Evolutionary conservation across 202 grass and related monocot species (phyloP).

Genomic region (Dendrocalamus latiflorus): DNA sequence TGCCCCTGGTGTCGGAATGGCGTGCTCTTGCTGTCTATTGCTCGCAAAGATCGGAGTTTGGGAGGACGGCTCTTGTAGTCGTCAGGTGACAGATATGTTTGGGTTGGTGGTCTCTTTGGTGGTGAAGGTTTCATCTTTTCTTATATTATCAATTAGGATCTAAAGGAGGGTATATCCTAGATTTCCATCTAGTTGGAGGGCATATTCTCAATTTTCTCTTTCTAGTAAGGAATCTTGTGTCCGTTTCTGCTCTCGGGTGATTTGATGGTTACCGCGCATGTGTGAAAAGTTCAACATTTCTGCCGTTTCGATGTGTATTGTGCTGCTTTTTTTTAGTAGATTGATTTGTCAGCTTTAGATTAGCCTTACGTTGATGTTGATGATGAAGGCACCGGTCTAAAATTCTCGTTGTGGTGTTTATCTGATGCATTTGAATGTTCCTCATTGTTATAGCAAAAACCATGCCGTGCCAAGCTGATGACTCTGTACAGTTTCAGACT

Average conservation of each 20-base stretch:
- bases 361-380: not conserved
- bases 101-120: too few relatives aligned
- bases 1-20: not conserved
- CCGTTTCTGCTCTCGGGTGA: not conserved
- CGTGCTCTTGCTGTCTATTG: not conserved
- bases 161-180: too few relatives aligned
- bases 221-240: not conserved
- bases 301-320: not conserved
- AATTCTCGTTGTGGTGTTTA: not conserved
- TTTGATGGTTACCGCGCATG: not conserved
- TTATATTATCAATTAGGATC: too few relatives aligned
- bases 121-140: too few relatives aligned
- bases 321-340: not conserved
- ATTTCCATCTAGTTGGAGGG: too few relatives aligned
- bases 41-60: not conserved
- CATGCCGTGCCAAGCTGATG: not conserved
- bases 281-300: not conserved
- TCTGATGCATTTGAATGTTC: slow-evolving; percentile 3
- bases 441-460: not conserved
- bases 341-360: not conserved
- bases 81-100: too few relatives aligned
- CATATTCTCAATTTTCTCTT: too few relatives aligned
- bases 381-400: not conserved
- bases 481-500: not conserved
- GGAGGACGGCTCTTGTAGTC: not conserved